Conservation (phyloP, 345 rosid species). For the Lepidium africanum region DNA sequence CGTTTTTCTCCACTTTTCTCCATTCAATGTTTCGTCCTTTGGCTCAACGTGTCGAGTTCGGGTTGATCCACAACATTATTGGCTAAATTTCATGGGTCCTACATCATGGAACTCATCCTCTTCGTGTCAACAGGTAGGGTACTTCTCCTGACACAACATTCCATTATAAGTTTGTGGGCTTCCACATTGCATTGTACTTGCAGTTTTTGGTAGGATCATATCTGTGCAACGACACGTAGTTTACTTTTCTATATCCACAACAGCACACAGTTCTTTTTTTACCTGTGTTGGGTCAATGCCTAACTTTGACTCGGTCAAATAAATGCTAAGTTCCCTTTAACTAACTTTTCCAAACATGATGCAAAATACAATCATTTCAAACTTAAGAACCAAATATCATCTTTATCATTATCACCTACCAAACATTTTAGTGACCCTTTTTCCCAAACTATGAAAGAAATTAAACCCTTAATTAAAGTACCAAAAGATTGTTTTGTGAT, state of each 20-base stretch:
- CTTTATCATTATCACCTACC: slow-evolving; percentile 18
- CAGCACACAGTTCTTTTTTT: not conserved
- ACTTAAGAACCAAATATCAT: slow-evolving; percentile 8
- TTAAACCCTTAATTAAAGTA: not conserved
- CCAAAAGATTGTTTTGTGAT: not conserved
- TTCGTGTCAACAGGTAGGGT: slow-evolving; percentile 23
- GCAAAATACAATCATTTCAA: slow-evolving; percentile 8
- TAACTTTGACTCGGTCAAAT: slow-evolving; percentile 28
- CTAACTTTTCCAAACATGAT: slow-evolving; percentile 12
- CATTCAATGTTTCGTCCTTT: slow-evolving; percentile 27
- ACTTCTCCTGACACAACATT: slow-evolving; percentile 19
- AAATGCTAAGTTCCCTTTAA: slow-evolving; percentile 3
- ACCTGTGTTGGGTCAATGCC: slow-evolving; percentile 4
- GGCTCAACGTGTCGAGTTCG: slow-evolving; percentile 26
- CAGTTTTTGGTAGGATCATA: not conserved
- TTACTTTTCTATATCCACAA: not conserved
- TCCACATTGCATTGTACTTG: slow-evolving; percentile 14
- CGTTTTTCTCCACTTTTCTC: slow-evolving; percentile 21
- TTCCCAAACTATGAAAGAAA: not conserved
- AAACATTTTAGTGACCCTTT: not conserved
- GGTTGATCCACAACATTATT: slow-evolving; percentile 23
- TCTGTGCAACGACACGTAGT: slow-evolving; percentile 11
- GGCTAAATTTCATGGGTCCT: slow-evolving; percentile 18
- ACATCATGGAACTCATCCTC: slow-evolving; percentile 9
- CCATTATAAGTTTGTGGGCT: slow-evolving; percentile 23